Evolutionary conservation across 208 protist species (phyloP), one percentile per base, ranked within the genome.

Genomic region (Leishmania martiniquensis): DNA sequence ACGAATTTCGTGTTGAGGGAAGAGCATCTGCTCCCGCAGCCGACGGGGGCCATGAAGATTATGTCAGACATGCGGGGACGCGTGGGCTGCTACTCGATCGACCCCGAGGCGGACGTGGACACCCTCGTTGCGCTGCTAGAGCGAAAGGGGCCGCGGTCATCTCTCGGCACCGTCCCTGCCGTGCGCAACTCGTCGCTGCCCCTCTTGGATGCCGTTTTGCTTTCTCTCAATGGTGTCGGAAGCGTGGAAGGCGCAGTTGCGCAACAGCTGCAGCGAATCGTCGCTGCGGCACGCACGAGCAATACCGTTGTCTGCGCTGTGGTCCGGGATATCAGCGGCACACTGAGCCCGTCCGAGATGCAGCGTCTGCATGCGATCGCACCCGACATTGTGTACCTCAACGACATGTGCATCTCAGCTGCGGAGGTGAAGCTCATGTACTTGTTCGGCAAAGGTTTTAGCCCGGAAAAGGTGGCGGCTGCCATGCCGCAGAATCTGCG

Each of bases 371-470:
- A 63, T n/a, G 66, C 42, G 9, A 84, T 93, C 34, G 44, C 79
- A 22, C 85, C 83, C 17, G 39, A 73, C 42, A 29, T 91, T 4
- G 82, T 93, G 54, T 93, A 92, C 69, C 45, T 90, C 25, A 39
- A 79, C 47, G 90, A 93, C 76, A 93, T 93, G 89, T 86, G 78
- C 79, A 39, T 68, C 62, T 63, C 86, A 22, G 82, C 88, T 1
- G 91, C 91, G 49, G 88, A 92, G 81, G 75, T 87, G 72, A 95
- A 95, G 72, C 72, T 93, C 42, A 93, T 92, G 86, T 95, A 95
- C 77, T 77, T 95, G n/a, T 91, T 95, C 67, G 91, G 91, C 22
- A 91, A 91, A 51, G 83, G 83, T 12, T 75, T 93, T 25, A 68
- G 71, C 12, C 65, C 81, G 6, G 75, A 51, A 29, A 39, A 87